These are phyloP conservation scores for Xylariomycetidae sp. DNA, from an alignment of 2,329 filamentous ascomycete genomes.

Conservation along the genomic window DNA sequence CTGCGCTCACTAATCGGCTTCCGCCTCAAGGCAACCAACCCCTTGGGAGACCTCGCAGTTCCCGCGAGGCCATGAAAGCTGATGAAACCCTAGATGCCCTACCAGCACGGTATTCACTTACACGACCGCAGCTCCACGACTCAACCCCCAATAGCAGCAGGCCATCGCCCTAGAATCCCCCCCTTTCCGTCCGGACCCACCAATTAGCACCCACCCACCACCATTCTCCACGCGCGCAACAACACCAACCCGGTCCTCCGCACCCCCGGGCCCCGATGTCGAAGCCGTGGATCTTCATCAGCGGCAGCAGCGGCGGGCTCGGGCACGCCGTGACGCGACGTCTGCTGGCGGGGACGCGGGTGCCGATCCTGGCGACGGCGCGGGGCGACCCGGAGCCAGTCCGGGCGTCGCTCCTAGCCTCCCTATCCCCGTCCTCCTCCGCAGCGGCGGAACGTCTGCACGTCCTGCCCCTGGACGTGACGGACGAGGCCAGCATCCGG, in stretches of 20 bases:
- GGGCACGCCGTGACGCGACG: slow-evolving; percentile 43
- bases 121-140: too few relatives aligned
- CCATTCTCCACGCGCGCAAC: background rate
- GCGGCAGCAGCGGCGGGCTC: slow-evolving; percentile 42
- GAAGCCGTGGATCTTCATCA: slow-evolving; percentile 44
- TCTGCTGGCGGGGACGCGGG: slow-evolving; percentile 39
- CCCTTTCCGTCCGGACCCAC: background rate
- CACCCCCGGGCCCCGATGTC: slow-evolving; percentile 29
- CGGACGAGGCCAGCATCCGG: slow-evolving; percentile 56
- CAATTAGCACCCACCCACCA: background rate
- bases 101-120: too few relatives aligned
- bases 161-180: too few relatives aligned
- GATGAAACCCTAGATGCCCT: too few relatives aligned
- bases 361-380: slow-evolving; percentile 42
- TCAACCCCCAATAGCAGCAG: too few relatives aligned
- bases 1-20: too few relatives aligned
- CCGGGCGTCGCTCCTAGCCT: slow-evolving; percentile 27
- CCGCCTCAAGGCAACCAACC: too few relatives aligned
- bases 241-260: background rate
- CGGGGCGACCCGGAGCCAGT: slow-evolving; percentile 32
- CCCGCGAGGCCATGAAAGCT: too few relatives aligned
- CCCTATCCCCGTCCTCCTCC: slow-evolving; percentile 22
- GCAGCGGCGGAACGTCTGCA: slow-evolving; percentile 31
- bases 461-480: slow-evolving; percentile 38
- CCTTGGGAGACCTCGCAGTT: too few relatives aligned